Conservation (phyloP, 129 eudicot species). For the Tagetes patula region DNA sequence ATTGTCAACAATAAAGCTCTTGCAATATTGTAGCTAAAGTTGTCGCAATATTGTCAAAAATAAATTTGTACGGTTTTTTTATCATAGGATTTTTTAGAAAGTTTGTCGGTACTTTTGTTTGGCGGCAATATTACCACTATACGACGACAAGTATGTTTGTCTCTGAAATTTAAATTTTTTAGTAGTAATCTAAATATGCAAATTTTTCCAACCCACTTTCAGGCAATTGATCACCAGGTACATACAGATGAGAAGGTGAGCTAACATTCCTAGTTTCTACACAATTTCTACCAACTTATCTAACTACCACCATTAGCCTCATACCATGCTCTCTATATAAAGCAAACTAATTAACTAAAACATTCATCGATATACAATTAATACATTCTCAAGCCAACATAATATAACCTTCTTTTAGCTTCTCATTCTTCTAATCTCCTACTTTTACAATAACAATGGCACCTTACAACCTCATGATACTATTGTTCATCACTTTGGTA, state of each 20-base stretch:
- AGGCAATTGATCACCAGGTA: background rate
- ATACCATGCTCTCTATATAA: background rate
- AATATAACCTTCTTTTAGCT: background rate
- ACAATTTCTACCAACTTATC: slow-evolving; percentile 1
- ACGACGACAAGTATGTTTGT: too few species aligned
- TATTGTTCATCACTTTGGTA: slow-evolving; percentile 23
- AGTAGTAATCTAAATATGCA: too few species aligned
- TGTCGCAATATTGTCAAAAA: too few species aligned
- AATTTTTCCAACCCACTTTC: background rate
- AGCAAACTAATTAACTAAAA: background rate
- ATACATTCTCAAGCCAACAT: slow-evolving; percentile 13
- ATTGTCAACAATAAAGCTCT: too few species aligned
- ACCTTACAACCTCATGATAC: slow-evolving; percentile 4
- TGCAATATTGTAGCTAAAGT: too few species aligned
- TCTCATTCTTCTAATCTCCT: background rate
- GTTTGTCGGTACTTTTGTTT: too few species aligned
- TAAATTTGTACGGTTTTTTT: too few species aligned
- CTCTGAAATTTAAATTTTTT: too few species aligned
- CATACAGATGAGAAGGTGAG: slow-evolving; percentile 11
- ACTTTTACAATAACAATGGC: slow-evolving; percentile 21
- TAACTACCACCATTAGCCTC: background rate
- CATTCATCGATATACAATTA: background rate
- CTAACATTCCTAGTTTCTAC: background rate
- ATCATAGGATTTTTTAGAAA: too few species aligned
- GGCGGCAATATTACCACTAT: too few species aligned